Percentiles rank a stretch among this genome's conserved stretches.
phyloP scores from a whole-genome alignment of 805 yeast genomes.

The Komagataella populi region DNA sequence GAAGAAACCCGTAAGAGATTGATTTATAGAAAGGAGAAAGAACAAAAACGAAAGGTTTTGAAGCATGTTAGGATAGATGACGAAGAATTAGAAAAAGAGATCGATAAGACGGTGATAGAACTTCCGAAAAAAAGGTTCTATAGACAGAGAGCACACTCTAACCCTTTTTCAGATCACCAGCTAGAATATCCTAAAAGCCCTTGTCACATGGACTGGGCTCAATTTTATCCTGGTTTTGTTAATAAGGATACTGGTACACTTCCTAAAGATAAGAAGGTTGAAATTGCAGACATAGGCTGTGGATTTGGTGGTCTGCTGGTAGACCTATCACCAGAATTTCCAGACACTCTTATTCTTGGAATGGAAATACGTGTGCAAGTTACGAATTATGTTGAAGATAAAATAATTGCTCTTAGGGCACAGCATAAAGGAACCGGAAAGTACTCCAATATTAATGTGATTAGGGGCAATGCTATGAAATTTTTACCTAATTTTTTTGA shows the following conservation, averaged over 20 bases:
- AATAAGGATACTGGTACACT: constrained; percentile 27
- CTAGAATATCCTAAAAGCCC: constrained; percentile 82
- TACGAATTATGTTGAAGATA: constrained; percentile 91
- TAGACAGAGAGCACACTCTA: constrained; percentile 95
- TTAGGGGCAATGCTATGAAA: constrained; percentile 96
- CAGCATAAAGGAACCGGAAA: constrained; percentile 21
- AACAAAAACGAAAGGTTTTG: constrained; percentile 26
- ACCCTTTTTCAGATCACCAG: constrained; percentile 92
- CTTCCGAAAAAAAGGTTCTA: constrained; percentile 80
- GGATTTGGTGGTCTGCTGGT: constrained; percentile 91
- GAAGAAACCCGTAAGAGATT: constrained; percentile 24
- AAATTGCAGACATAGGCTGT: constrained; percentile 93
- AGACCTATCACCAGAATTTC: constrained; percentile 66
- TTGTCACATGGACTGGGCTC: constrained; percentile 75
- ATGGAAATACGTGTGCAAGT: constrained; percentile 98
- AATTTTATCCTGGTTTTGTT: constrained; percentile 51
- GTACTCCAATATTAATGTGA: constrained; percentile 78
- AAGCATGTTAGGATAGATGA: constrained; percentile 23
- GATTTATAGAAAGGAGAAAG: constrained; percentile 33
- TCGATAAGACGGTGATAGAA: constrained; percentile 22
- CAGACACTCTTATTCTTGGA: constrained; percentile 68
- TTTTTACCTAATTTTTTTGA: constrained; percentile 88
- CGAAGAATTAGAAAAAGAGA: constrained; percentile 16
- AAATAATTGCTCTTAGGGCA: constrained; percentile 78
- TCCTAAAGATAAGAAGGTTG: constrained; percentile 35